Evolutionary conservation across 352 stramenopile species (phyloP).

Genomic region (Discostella stelligera): DNA sequence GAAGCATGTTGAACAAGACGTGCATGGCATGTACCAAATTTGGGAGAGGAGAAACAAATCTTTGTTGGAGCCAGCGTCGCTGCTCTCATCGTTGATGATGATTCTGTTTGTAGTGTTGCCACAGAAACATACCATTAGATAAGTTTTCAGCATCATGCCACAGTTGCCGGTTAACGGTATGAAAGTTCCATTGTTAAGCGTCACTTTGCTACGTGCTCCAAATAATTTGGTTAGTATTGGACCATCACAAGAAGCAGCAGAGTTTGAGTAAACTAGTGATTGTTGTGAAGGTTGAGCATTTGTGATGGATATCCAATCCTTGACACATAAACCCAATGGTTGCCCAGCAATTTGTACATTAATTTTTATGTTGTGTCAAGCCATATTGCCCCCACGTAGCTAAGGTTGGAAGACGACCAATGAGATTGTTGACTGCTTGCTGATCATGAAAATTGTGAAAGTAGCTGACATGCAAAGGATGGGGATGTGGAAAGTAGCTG

Average conservation of each 20-base stretch:
- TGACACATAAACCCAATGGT: background rate
- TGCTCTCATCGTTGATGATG: too few relatives aligned
- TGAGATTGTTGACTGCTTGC: conserved; percentile 1
- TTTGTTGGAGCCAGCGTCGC: background rate
- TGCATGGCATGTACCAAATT: conserved; percentile 3
- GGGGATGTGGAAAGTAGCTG: conserved; percentile 2
- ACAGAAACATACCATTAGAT: conserved; percentile 20
- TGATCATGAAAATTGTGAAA: conserved; percentile 19
- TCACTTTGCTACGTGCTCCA: background rate
- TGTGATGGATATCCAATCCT: background rate
- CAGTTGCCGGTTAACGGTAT: conserved; percentile 16
- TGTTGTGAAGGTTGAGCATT: background rate
- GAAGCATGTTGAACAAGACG: conserved; percentile 6
- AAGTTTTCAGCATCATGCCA: conserved; percentile 18
- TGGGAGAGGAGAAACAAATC: background rate
- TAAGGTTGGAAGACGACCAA: background rate
- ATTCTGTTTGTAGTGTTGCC: conserved; percentile 12
- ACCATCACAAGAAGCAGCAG: background rate
- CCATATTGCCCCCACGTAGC: conserved; percentile 15
- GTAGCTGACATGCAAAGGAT: conserved; percentile 26
- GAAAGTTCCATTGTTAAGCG: background rate
- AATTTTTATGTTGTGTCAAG: background rate
- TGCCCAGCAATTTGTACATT: background rate
- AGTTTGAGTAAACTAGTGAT: background rate
- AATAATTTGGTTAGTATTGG: background rate